These are phyloP conservation scores for Rhizopogon vulgaris DNA, from an alignment of 768 basidiomycete genomes.

Conservation along the genomic window DNA sequence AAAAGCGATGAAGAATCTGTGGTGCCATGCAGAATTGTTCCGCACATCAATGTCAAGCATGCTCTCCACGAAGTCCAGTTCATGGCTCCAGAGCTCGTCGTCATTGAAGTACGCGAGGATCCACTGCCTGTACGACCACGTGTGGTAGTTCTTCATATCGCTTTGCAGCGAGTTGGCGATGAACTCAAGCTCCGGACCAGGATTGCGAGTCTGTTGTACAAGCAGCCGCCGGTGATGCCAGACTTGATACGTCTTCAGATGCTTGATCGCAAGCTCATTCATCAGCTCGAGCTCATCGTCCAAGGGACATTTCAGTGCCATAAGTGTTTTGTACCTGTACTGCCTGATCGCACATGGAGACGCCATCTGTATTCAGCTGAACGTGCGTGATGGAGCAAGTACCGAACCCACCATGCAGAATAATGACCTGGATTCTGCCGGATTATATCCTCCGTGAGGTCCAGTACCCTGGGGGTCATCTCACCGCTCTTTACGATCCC, in stretches of 20 bases:
- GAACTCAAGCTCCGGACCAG: conserved; percentile 71
- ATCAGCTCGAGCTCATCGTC: conserved; percentile 77
- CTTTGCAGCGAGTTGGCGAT: conserved; percentile 62
- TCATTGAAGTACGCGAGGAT: conserved; percentile 79
- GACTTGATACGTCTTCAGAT: conserved; percentile 95
- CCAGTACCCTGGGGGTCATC: conserved; percentile 73
- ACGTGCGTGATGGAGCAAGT: conserved; percentile 1
- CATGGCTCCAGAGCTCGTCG: conserved; percentile 62
- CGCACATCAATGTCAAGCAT: conserved; percentile 73
- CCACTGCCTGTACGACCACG: conserved; percentile 98
- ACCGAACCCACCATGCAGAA: conserved; percentile 75
- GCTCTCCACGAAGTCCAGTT: conserved; percentile 68
- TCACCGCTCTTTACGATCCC: conserved; percentile 74
- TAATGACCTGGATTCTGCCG: conserved; percentile 94
- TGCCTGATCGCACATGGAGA: conserved; percentile 52
- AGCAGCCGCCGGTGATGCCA: conserved; percentile 91
- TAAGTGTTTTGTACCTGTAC: conserved; percentile 85
- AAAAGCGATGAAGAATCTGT: conserved; percentile 86
- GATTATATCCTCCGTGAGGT: conserved; percentile 86
- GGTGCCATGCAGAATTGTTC: conserved; percentile 98
- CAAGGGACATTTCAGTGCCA: conserved; percentile 61
- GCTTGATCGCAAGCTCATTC: conserved; percentile 78
- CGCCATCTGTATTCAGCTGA: background rate
- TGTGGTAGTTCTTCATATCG: conserved; percentile 97
- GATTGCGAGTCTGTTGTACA: conserved; percentile 47